A percentile compares a stretch with the other conserved stretches of the same genome.
Evolutionary conservation across 768 basidiomycete genomes (phyloP).

Genomic region (Lactarius trivialis): DNA sequence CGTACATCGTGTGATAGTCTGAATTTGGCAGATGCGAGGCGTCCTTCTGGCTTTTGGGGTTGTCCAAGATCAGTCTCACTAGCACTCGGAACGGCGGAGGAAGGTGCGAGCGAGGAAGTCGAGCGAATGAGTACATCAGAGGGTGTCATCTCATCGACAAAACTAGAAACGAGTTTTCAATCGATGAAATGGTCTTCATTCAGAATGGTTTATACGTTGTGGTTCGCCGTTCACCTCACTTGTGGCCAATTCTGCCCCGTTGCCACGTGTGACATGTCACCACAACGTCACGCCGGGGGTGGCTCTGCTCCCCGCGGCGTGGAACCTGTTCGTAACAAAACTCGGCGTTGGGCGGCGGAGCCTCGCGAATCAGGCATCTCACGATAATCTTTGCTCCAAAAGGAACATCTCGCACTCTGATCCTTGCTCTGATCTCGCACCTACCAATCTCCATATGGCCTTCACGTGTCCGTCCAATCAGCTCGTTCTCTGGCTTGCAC

Average conservation of each 20-base stretch:
- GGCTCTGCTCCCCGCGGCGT: no score
- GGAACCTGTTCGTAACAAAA: no score
- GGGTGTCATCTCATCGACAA: background rate
- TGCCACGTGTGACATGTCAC: no score
- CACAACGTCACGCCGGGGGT: no score
- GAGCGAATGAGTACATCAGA: background rate
- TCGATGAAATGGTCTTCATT: background rate
- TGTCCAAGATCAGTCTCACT: background rate
- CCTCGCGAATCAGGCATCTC: background rate
- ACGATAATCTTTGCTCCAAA: background rate
- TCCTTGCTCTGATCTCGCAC: no score
- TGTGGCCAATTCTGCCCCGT: background rate
- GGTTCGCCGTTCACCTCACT: background rate
- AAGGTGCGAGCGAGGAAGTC: conserved; percentile 25
- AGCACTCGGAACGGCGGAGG: conserved; percentile 17
- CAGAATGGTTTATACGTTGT: no score
- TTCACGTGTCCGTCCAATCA: no score
- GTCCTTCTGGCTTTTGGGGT: conserved; percentile 22
- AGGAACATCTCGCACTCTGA: background rate
- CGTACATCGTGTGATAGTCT: conserved; percentile 33
- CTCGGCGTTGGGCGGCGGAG: no score
- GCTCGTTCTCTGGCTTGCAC: background rate
- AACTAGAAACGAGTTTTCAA: background rate
- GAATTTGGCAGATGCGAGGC: conserved; percentile 31
- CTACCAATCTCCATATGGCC: background rate